Conservation (phyloP, 2,329 filamentous ascomycete species). For the Neonectria punicea region DNA sequence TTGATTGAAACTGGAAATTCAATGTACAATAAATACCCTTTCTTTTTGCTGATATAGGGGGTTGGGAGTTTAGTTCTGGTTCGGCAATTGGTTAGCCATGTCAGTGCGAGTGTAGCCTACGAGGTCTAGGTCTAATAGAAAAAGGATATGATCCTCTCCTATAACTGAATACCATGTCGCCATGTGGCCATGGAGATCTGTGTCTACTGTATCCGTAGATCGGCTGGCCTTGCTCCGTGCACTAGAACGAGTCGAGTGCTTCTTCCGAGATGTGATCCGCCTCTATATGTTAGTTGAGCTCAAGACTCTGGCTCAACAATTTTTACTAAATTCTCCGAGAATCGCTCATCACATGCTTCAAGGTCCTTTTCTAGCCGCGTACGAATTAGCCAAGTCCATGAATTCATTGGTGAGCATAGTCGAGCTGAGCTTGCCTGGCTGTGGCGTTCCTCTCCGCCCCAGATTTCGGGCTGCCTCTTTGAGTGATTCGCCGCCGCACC, state of each 20-base stretch:
- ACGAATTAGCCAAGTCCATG: neutral
- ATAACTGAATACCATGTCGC: neutral
- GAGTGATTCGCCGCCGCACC: constrained; percentile 16
- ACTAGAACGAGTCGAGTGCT: neutral
- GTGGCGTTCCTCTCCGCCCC: neutral
- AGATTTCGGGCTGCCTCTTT: constrained; percentile 11
- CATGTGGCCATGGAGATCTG: neutral
- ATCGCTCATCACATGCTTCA: neutral
- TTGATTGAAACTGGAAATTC: constrained; percentile 4
- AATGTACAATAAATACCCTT: constrained; percentile 24
- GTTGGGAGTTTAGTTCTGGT: neutral
- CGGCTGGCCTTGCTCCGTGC: neutral
- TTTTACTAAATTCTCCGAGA: too few species aligned
- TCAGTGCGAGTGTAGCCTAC: neutral
- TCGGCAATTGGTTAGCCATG: neutral
- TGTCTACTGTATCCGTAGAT: neutral
- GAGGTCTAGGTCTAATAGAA: neutral
- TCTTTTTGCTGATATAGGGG: constrained; percentile 6
- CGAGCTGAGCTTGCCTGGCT: neutral
- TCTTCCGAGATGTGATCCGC: neutral
- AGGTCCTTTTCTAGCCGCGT: too few species aligned
- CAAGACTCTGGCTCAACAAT: neutral
- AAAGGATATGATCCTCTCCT: neutral
- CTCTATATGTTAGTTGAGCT: neutral
- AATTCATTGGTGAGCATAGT: neutral